Conservation (phyloP, 2,329 filamentous ascomycete genomes). For the Neonectria neomacrospora region DNA sequence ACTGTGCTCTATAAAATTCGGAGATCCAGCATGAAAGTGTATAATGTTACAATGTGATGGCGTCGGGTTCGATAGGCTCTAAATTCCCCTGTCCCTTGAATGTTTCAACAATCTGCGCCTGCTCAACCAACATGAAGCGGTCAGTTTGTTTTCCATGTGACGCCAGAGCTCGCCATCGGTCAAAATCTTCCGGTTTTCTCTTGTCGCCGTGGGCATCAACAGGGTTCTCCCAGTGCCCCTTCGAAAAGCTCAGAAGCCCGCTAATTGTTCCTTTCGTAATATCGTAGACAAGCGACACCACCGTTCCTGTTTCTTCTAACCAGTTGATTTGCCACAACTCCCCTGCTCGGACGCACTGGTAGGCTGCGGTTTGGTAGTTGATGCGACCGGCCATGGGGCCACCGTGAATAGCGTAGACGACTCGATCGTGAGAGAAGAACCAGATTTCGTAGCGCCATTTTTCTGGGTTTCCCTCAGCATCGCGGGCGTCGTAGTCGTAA, state of each 20-base stretch:
- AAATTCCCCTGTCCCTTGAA: slow-evolving; percentile 62
- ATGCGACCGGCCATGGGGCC: slow-evolving; percentile 67
- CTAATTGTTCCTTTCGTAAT: slow-evolving; percentile 61
- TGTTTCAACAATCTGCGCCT: slow-evolving; percentile 61
- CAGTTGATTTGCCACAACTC: slow-evolving; percentile 71
- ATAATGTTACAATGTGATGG: slow-evolving; percentile 11
- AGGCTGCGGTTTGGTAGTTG: slow-evolving; percentile 65
- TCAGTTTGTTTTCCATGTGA: slow-evolving; percentile 62
- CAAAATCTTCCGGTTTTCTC: slow-evolving; percentile 60
- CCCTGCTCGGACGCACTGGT: slow-evolving; percentile 66
- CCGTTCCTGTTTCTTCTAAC: slow-evolving; percentile 69
- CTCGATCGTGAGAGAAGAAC: slow-evolving; percentile 65
- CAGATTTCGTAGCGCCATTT: slow-evolving; percentile 72
- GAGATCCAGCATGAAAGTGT: neutral
- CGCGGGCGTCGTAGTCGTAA: slow-evolving; percentile 66
- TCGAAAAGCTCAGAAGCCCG: slow-evolving; percentile 64
- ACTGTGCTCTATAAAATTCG: neutral
- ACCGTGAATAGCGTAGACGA: slow-evolving; percentile 69
- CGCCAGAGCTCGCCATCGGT: slow-evolving; percentile 62
- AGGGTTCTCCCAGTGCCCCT: slow-evolving; percentile 65
- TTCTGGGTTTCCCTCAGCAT: slow-evolving; percentile 59
- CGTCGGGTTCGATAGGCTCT: slow-evolving; percentile 53
- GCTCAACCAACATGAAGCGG: slow-evolving; percentile 62
- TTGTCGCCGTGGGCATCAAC: slow-evolving; percentile 66
- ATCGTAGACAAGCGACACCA: slow-evolving; percentile 66